Conservation (phyloP, 2,329 filamentous ascomycete species). For the Cryphonectria nitschkei region DNA sequence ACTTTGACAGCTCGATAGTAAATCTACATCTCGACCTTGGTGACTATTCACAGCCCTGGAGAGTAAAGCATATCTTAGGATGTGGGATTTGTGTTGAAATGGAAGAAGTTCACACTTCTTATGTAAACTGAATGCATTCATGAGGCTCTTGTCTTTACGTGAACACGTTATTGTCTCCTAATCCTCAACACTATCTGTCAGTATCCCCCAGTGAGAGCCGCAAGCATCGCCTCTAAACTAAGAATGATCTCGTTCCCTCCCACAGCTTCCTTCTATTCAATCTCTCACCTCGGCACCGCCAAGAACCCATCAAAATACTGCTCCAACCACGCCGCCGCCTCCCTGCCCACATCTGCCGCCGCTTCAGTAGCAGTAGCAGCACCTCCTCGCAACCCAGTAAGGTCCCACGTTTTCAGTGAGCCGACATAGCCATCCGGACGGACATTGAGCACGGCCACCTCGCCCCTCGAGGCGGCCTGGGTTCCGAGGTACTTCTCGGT, state of each 20-base stretch:
- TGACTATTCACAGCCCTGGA: background rate
- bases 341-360: constrained; percentile 25
- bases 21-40: background rate
- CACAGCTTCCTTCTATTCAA: background rate
- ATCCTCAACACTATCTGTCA: no score
- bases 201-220: no score
- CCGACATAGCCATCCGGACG: constrained; percentile 77
- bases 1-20: background rate
- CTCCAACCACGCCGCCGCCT: constrained; percentile 60
- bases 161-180: background rate
- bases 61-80: background rate
- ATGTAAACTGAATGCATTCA: background rate
- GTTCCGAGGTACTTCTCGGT: constrained; percentile 70
- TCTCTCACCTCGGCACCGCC: constrained; percentile 46
- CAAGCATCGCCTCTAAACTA: no score
- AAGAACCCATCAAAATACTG: constrained; percentile 60
- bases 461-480: constrained; percentile 48
- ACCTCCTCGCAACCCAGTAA: constrained; percentile 47
- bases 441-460: constrained; percentile 69
- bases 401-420: constrained; percentile 57
- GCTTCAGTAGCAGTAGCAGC: background rate
- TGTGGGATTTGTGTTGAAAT: background rate
- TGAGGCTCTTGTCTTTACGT: background rate
- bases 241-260: no score
- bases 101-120: background rate